phyloP scores from a whole-genome alignment of 1,284 basidiomycete species.

The Ustilago cynodontis region DNA sequence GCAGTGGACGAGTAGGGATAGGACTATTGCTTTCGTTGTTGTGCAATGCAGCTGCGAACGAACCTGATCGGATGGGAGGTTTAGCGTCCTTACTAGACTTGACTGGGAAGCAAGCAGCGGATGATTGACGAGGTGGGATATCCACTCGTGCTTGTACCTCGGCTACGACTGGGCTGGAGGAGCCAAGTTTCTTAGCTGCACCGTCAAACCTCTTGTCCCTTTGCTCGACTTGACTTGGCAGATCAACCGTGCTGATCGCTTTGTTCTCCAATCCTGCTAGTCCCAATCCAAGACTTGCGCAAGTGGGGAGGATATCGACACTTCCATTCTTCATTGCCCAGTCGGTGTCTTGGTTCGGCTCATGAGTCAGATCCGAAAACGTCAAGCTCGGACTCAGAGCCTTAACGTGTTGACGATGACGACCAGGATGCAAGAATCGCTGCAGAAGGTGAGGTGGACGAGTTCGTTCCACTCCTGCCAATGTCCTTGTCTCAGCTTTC shows the following conservation, averaged over 20 bases:
- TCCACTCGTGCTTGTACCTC: slow-evolving; percentile 14
- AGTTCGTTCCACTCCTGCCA: slow-evolving; percentile 19
- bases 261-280: slow-evolving; percentile 31
- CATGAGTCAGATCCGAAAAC: slow-evolving; percentile 23
- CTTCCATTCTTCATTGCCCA: slow-evolving; percentile 20
- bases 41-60: neutral
- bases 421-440: slow-evolving; percentile 37
- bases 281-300: slow-evolving; percentile 13
- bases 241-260: slow-evolving; percentile 42
- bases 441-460: slow-evolving; percentile 39
- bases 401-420: slow-evolving; percentile 21
- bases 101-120: neutral
- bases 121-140: slow-evolving; percentile 33
- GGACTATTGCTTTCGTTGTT: neutral
- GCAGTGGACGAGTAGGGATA: neutral
- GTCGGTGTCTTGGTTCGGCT: slow-evolving; percentile 1
- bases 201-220: slow-evolving; percentile 31
- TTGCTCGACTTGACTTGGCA: slow-evolving; percentile 45
- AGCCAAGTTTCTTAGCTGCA: slow-evolving; percentile 8
- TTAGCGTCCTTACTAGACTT: neutral
- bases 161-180: neutral
- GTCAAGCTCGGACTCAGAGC: slow-evolving; percentile 43
- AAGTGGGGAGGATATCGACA: slow-evolving; percentile 18
- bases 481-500: slow-evolving; percentile 16
- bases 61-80: slow-evolving; percentile 17